These are phyloP conservation scores for Euphorbia corollata DNA, from an alignment of 441 rosid species.

Conservation along the genomic window DNA sequence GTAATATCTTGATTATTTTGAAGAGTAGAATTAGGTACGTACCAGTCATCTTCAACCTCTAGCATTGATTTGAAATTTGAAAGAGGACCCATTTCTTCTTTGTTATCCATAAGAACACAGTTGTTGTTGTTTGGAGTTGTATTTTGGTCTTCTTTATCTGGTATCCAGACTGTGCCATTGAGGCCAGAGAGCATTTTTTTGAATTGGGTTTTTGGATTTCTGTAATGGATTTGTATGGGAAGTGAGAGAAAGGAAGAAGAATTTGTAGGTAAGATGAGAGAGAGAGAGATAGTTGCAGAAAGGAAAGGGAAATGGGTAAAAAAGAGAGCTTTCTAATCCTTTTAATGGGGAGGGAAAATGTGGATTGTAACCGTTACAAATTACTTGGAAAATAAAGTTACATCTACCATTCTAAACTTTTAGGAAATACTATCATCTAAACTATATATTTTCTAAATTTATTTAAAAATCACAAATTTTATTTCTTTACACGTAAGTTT, in stretches of 20 bases:
- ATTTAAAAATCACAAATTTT: no score
- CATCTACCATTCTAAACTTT: no score
- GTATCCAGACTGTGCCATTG: conserved; percentile 35
- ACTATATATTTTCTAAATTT: no score
- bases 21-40: conserved; percentile 20
- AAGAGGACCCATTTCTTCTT: conserved; percentile 39
- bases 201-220: conserved; percentile 1
- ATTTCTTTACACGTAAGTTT: no score
- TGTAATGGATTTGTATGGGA: conserved; percentile 14
- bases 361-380: no score
- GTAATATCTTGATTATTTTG: conserved; percentile 37
- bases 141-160: conserved; percentile 31
- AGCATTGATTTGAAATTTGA: conserved; percentile 38
- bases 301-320: conserved; percentile 36
- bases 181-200: conserved; percentile 37
- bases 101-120: conserved; percentile 23
- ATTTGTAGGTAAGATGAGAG: background rate
- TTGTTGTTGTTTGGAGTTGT: conserved; percentile 25
- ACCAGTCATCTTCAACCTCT: conserved; percentile 54
- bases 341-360: no score
- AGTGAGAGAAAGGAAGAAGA: conserved; percentile 17
- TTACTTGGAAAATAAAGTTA: no score
- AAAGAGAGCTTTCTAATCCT: background rate
- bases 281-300: conserved; percentile 33
- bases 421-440: no score